A percentile compares a stretch with the other conserved stretches of the same genome.
Evolutionary conservation across 495 filamentous ascomycete species (phyloP).

Genomic region (Hypoxylon crocopeplum): DNA sequence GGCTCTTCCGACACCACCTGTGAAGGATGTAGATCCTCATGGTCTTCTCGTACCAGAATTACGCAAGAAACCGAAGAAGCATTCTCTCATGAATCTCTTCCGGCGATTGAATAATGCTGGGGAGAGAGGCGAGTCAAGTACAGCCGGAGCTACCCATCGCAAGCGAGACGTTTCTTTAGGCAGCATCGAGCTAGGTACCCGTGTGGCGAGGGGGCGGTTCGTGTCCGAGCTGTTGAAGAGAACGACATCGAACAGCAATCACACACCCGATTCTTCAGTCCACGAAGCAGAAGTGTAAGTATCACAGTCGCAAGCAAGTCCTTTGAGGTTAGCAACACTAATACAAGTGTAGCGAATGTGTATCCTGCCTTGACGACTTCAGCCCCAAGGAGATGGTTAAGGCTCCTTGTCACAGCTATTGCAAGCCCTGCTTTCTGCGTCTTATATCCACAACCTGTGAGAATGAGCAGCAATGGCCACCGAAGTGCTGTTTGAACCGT

Average conservation of each 20-base stretch:
- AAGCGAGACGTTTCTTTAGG: conserved; percentile 17
- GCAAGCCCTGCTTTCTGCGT: conserved; percentile 47
- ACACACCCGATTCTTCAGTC: conserved; percentile 9
- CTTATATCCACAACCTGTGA: conserved; percentile 46
- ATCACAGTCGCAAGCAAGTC: neutral
- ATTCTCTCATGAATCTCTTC: conserved; percentile 26
- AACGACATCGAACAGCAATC: conserved; percentile 19
- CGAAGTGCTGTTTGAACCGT: conserved; percentile 52
- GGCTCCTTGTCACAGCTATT: conserved; percentile 50
- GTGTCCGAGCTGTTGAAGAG: conserved; percentile 28
- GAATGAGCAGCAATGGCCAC: conserved; percentile 53
- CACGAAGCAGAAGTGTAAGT: conserved; percentile 39
- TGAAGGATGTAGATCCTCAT: neutral
- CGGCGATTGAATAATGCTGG: conserved; percentile 23
- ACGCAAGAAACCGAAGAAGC: conserved; percentile 24
- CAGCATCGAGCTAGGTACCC: conserved; percentile 6
- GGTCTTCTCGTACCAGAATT: neutral
- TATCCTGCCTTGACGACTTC: conserved; percentile 52
- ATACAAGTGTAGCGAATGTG: conserved; percentile 43
- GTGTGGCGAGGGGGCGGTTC: conserved; percentile 17
- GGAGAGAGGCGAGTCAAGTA: conserved; percentile 36
- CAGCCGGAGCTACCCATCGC: conserved; percentile 30
- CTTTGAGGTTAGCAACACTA: neutral
- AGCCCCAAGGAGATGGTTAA: conserved; percentile 39
- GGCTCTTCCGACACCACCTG: neutral